Percentiles rank a stretch among this genome's conserved stretches.
phyloP scores from a whole-genome alignment of 2,329 filamentous ascomycete genomes.

The Phoma sp. region DNA sequence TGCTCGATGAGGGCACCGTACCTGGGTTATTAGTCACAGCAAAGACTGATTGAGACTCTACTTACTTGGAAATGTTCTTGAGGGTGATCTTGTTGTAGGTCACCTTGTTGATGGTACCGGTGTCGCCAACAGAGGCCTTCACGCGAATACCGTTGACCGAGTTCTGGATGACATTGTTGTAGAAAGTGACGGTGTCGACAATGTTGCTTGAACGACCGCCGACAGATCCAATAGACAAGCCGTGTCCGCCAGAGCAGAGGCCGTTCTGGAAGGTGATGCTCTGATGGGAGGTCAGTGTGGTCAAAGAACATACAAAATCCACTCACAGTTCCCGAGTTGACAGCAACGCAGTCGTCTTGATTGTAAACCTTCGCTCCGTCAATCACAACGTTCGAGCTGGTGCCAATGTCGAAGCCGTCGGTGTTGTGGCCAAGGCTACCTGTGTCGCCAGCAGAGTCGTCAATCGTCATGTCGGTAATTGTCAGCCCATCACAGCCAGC shows the following conservation, averaged over 20 bases:
- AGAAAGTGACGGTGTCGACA: conserved; percentile 61
- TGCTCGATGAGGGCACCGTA: conserved; percentile 59
- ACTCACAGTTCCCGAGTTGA: conserved; percentile 59
- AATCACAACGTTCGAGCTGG: conserved; percentile 56
- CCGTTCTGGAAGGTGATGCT: conserved; percentile 47
- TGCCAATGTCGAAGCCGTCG: conserved; percentile 63
- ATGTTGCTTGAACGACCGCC: conserved; percentile 61
- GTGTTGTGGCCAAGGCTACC: conserved; percentile 55
- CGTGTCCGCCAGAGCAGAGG: conserved; percentile 61
- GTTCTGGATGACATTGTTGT: conserved; percentile 56
- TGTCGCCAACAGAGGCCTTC: conserved; percentile 61
- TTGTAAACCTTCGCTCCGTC: conserved; percentile 60
- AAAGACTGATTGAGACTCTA: neutral
- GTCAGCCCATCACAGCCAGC: conserved; percentile 53
- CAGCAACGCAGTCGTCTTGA: conserved; percentile 65
- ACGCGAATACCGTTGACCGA: conserved; percentile 64
- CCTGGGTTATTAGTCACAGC: neutral
- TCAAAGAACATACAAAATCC: neutral
- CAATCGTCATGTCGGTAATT: conserved; percentile 60
- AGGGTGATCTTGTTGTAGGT: conserved; percentile 56
- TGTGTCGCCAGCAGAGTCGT: conserved; percentile 61
- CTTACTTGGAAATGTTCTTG: conserved; percentile 52
- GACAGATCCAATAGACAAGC: conserved; percentile 64
- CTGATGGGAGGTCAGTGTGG: conserved; percentile 10
- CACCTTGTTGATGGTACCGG: conserved; percentile 58